Evolutionary conservation across 768 basidiomycete genomes (phyloP), one percentile per base, ranked within the genome.

Genomic region (Boletus vermiculosoides): DNA sequence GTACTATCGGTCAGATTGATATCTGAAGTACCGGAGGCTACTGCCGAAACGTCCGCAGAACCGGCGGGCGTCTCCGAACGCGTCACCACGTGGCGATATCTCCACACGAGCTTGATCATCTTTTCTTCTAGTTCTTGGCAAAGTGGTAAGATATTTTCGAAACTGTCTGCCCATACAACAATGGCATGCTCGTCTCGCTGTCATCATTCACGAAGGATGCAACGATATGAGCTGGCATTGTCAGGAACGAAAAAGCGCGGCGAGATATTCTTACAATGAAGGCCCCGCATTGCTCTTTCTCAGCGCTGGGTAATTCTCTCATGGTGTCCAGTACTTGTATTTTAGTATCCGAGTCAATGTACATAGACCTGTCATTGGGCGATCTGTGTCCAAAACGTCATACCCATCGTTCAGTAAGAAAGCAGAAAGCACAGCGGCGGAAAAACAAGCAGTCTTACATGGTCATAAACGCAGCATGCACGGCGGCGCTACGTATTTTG

Each of bases 211-310:
- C 7, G 3, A 22, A 5, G 3, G 9, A 11, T 55, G 20, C 36
- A 40, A 39, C 30, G 18, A 36, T 34, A 30, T 45, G 42, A 39
- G 50, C 42, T 6, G 5, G 30, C 0, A 20, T 8, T 5, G 10
- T 42, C 20, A 34, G 12, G 20, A 15, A 30, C 3, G 16, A 33
- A 30, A 41, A 36, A 36, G 10, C 22, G 12, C 16, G n/a, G 6
- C 2, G 5, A 33, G 23, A 49, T 16, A 39, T 31, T 74, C 88
- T 69, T 65, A 90, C 90, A 58, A 92, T 81, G 71, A 95, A 94
- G 18, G 93, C 93, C 16, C 85, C 93, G 53, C 89, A 92, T 66
- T 94, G 93, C 65, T 94, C 92, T 73, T 93, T 94, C 71, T 94
- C 90, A 4, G 92, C 91, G 45, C 81, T 80, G 11, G 87, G 82